Percentiles rank a stretch among this genome's conserved stretches.
phyloP scores from a whole-genome alignment of 805 yeast genomes.

The Saccharomycopsis sp. region DNA sequence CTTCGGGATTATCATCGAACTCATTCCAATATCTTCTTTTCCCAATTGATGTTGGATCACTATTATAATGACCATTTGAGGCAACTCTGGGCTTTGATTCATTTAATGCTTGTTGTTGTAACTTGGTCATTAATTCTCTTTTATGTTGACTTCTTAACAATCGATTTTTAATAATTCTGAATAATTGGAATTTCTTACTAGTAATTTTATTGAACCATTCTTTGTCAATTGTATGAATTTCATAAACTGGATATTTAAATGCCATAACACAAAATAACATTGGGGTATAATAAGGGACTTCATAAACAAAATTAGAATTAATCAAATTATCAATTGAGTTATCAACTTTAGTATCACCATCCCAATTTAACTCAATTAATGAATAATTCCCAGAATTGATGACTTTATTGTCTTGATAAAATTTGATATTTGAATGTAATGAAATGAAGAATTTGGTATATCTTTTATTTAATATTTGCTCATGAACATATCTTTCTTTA shows the following conservation, averaged over 20 bases:
- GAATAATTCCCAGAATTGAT: conserved; percentile 1
- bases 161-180: conserved; percentile 11
- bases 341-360: not conserved
- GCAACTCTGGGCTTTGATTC: not conserved
- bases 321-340: conserved; percentile 1
- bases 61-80: not conserved
- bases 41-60: not conserved
- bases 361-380: conserved; percentile 9
- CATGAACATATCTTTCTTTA: not conserved
- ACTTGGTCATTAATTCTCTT: conserved; percentile 6
- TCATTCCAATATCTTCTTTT: conserved; percentile 17
- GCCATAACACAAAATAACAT: not conserved
- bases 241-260: conserved; percentile 1
- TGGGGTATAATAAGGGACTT: conserved; percentile 7
- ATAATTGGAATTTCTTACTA: conserved; percentile 10
- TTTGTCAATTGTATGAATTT: too few species aligned
- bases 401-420: not conserved
- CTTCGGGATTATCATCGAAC: conserved; percentile 18
- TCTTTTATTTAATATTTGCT: not conserved
- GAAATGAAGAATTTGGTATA: conserved; percentile 6
- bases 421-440: not conserved
- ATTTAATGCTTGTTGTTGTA: conserved; percentile 6
- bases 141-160: conserved; percentile 6
- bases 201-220: conserved; percentile 12
- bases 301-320: conserved; percentile 13